These are phyloP conservation scores for Aureobasidium sp. DNA, from an alignment of 2,329 filamentous ascomycete species.

Conservation along the genomic window DNA sequence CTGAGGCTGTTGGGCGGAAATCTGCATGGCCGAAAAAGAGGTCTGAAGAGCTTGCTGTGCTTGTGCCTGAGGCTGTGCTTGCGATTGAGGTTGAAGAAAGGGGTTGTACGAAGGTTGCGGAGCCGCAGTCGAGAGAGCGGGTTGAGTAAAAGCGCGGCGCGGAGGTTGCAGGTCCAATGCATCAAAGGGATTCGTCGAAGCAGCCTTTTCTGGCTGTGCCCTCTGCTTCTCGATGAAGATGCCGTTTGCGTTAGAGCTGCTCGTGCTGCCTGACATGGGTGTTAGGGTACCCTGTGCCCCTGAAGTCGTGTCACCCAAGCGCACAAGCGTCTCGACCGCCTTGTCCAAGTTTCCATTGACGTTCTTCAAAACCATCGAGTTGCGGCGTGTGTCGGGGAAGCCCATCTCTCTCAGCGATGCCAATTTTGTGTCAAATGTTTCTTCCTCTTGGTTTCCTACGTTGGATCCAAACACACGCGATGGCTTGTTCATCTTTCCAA, in stretches of 20 bases:
- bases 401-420: constrained; percentile 79
- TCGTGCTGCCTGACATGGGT: constrained; percentile 33
- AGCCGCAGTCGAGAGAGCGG: constrained; percentile 18
- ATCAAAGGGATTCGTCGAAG: constrained; percentile 36
- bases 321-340: constrained; percentile 74
- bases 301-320: constrained; percentile 64
- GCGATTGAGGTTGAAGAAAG: constrained; percentile 42
- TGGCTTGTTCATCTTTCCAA: constrained; percentile 49
- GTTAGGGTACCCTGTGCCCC: constrained; percentile 23
- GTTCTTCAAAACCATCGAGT: constrained; percentile 71
- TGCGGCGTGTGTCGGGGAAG: constrained; percentile 74
- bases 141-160: constrained; percentile 20
- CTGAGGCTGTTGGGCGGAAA: constrained; percentile 36
- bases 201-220: constrained; percentile 18
- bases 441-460: constrained; percentile 39
- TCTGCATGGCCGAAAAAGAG: constrained; percentile 62
- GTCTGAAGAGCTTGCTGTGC: constrained; percentile 23
- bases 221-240: constrained; percentile 33
- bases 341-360: constrained; percentile 78
- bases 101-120: constrained; percentile 52
- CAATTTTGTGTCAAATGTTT: constrained; percentile 69
- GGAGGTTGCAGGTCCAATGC: constrained; percentile 33
- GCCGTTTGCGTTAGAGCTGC: constrained; percentile 36
- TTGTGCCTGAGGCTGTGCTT: constrained; percentile 23
- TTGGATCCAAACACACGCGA: constrained; percentile 61